Evolutionary conservation across 768 basidiomycete genomes (phyloP), one percentile per base, ranked within the genome.

Genomic region (Mycena galericulata): DNA sequence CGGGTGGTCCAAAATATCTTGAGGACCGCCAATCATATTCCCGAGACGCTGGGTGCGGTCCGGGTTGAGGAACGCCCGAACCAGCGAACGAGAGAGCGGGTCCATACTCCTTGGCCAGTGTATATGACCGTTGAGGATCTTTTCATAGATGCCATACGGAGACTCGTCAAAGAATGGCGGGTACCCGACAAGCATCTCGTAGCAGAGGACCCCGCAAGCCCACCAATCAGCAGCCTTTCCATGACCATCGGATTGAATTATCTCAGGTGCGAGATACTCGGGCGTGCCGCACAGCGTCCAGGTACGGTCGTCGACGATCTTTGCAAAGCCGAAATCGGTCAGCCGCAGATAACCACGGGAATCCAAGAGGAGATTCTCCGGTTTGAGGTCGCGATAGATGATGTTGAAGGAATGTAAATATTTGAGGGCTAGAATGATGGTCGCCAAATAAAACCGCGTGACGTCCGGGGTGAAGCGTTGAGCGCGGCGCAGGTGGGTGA

Each of bases 151-250:
- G 50, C 95, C 97, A 79, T 97, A 94, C 0, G 97, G 92, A n/a
- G 95, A 95, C 78, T 98, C 95, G 76, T 98, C 96, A 79, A 95
- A 98, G 86, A 99, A 99, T 24, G 98, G 98, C 29, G 97, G 97
- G 76, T 97, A 99, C 2, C 98, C 98, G 34, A 97, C 97, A 47
- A 99, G 89, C 96, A 99, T 98, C 79, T 99, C 98, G 78, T 97
- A 99, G 78, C 94, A 95, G 38, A 99, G 85, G 50, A 99, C 94
- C 22, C 98, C 98, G 74, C 96, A 92, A 11, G 98, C 97, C 98
- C 98, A 99, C 96, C 96, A 99, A 77, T 99, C 97, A 8, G 96
- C 97, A 11, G 97, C 96, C 79, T 98, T 97, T 14, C 96, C 96
- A 79, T 99, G 98, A 14, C 98, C 98, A 69, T 97, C 96, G 8